Conservation (phyloP, 2,329 filamentous ascomycete species). For the Nemania sp. region DNA sequence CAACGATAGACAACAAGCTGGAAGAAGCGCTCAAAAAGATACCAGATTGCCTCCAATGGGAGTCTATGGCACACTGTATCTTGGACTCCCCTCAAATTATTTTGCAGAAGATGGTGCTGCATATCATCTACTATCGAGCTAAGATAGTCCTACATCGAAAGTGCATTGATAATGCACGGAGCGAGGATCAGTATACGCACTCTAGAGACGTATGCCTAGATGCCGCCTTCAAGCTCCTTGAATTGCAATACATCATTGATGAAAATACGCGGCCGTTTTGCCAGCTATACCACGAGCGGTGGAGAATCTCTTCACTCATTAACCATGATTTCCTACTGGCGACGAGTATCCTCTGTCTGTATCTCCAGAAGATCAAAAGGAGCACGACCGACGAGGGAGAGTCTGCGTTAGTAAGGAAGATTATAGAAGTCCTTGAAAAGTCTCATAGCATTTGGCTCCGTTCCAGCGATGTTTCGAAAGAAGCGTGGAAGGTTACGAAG, state of each 20-base stretch:
- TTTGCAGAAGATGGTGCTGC: constrained; percentile 54
- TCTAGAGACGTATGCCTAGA: constrained; percentile 51
- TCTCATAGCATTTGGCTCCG: constrained; percentile 29
- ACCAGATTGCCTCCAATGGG: constrained; percentile 27
- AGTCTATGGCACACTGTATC: constrained; percentile 41
- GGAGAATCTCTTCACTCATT: constrained; percentile 49
- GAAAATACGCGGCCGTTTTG: constrained; percentile 50
- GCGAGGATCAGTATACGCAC: constrained; percentile 39
- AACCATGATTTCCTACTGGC: constrained; percentile 53
- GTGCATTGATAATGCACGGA: constrained; percentile 44
- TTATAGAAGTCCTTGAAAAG: constrained; percentile 17
- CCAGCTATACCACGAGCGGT: constrained; percentile 47
- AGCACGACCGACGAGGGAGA: too few relatives aligned
- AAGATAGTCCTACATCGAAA: constrained; percentile 57
- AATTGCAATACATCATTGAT: constrained; percentile 53
- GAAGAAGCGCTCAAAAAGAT: constrained; percentile 18
- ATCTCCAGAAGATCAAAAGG: constrained; percentile 37
- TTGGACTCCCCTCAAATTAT: constrained; percentile 54
- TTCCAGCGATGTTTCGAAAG: constrained; percentile 23
- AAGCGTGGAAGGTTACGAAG: constrained; percentile 28
- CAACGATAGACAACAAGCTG: constrained; percentile 31
- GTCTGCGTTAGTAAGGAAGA: constrained; percentile 13
- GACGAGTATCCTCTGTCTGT: constrained; percentile 52
- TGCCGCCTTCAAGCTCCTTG: constrained; percentile 51
- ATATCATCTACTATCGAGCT: constrained; percentile 54